These are phyloP conservation scores for Coccomyxa subellipsoidea DNA, from an alignment of 163 green algal genomes.

Conservation along the genomic window DNA sequence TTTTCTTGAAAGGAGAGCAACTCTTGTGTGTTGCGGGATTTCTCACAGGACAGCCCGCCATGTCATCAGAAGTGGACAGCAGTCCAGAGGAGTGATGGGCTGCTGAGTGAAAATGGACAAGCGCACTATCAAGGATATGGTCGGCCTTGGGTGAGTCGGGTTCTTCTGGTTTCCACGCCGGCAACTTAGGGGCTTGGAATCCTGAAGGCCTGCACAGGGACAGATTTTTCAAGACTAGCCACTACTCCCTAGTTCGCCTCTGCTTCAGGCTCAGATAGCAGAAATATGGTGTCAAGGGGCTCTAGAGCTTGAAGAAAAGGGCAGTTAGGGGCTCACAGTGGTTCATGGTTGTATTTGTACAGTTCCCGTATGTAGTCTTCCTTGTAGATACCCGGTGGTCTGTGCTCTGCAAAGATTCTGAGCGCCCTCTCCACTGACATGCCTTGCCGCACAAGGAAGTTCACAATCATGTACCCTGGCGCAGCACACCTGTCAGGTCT, in stretches of 20 bases:
- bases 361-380: constrained; percentile 86
- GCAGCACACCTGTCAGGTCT: background rate
- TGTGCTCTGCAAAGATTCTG: constrained; percentile 61
- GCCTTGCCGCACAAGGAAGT: constrained; percentile 61
- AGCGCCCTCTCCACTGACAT: constrained; percentile 52
- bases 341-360: constrained; percentile 75
- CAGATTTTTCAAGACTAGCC: too few relatives aligned
- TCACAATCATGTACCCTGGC: constrained; percentile 83
- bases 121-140: background rate
- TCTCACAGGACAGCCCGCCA: too few relatives aligned
- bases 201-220: background rate
- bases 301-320: too few relatives aligned
- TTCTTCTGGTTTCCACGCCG: constrained; percentile 78
- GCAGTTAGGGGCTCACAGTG: constrained; percentile 19
- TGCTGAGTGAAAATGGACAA: too few relatives aligned
- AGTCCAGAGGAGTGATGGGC: too few relatives aligned
- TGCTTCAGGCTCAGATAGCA: too few relatives aligned
- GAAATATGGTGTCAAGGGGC: too few relatives aligned
- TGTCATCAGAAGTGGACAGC: too few relatives aligned
- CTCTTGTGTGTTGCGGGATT: too few relatives aligned
- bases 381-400: constrained; percentile 97
- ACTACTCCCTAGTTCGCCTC: too few relatives aligned
- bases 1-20: background rate
- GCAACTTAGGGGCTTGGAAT: constrained; percentile 27
- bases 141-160: constrained; percentile 28